Evolutionary conservation across 306 rosid species (phyloP), one percentile per base, ranked within the genome.

Genomic region (Lathyrus tuberosus): DNA sequence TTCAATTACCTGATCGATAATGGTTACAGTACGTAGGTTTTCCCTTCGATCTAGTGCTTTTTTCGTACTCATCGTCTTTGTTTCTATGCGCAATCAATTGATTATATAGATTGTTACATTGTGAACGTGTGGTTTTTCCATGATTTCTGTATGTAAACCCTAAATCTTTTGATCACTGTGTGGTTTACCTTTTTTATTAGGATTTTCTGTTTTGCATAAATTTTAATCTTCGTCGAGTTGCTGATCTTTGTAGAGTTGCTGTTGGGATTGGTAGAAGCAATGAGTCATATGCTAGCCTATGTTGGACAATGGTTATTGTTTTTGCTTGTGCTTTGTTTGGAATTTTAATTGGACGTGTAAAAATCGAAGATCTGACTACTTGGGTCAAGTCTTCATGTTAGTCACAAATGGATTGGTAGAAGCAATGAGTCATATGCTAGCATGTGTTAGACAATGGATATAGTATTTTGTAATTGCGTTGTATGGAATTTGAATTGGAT

Each of bases 1-100:
- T 82, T 82, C 74, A 82, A 82, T 30, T 82, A 75, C 73, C 86
- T 79, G 11, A 80, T 73, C 26, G 83, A 82, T 26, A 71, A 79
- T 67, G 83, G 76, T 54, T 79, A 26, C 62, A 79, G 86, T 80
- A 70, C 10, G 80, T 68, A 3, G 9, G 8, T 47, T 59, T 10
- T 1, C 33, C 60, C 41, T 15, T 73, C 49, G 53, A 54, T 73
- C 52, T 51, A 33, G 10, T 11, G 5, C 14, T 0, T 60, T 44
- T 57, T 8, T 8, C 6, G 10, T 42, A 9, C 13, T 35, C 46
- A 4, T 15, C 44, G 5, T 5, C 3, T 59, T n/a, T 22, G 4
- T 59, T 33, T 31, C 43, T 33, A 6, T 59, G 42, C 11, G n/a
- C n/a, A n/a, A n/a, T 60, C 26, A 60, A 60, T 35, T 60, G 44